phyloP scores from a whole-genome alignment of 2,329 filamentous ascomycete genomes.

The Hypocreales sp. region DNA sequence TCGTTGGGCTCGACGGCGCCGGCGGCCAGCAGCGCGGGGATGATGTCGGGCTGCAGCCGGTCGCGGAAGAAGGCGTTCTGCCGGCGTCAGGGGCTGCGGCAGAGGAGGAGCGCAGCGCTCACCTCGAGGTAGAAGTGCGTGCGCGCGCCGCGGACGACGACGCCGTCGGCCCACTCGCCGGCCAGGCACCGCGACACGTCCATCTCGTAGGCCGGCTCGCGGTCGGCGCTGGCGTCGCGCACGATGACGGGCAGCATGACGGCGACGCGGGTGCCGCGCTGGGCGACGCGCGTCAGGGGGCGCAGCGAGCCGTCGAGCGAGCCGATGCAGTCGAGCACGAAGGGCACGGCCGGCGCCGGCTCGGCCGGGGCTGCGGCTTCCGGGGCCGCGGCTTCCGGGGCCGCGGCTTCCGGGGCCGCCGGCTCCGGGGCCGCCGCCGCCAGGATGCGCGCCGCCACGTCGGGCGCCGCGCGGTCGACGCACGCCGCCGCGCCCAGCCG shows the following conservation, averaged over 20 bases:
- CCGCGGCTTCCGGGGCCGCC: no score
- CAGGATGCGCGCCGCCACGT: slow-evolving; percentile 19
- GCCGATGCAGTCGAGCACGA: slow-evolving; percentile 41
- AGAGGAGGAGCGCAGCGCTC: slow-evolving; percentile 1
- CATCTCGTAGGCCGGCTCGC: slow-evolving; percentile 37
- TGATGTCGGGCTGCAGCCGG: slow-evolving; percentile 36
- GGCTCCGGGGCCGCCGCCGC: no score
- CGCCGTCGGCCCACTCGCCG: slow-evolving; percentile 34
- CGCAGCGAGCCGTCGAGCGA: slow-evolving; percentile 27
- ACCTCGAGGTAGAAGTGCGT: slow-evolving; percentile 14
- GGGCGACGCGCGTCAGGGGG: slow-evolving; percentile 34
- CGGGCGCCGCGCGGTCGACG: slow-evolving; percentile 29
- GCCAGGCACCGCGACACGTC: slow-evolving; percentile 24
- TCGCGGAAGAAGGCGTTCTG: slow-evolving; percentile 41
- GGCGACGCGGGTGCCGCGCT: slow-evolving; percentile 33
- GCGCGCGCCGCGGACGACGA: slow-evolving; percentile 34
- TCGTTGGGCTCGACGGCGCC: slow-evolving; percentile 24
- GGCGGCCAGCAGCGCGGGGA: slow-evolving; percentile 28
- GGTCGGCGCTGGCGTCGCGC: slow-evolving; percentile 29
- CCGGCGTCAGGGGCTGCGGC: neutral
- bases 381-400: no score
- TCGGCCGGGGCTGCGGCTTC: slow-evolving; percentile 4
- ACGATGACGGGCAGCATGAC: slow-evolving; percentile 45
- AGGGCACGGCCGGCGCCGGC: slow-evolving; percentile 19
- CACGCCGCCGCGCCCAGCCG: slow-evolving; percentile 26